A percentile compares a stretch with the other conserved stretches of the same genome.
phyloP scores from a whole-genome alignment of 2,329 filamentous ascomycete genomes.

The Fusarium marasasianum region DNA sequence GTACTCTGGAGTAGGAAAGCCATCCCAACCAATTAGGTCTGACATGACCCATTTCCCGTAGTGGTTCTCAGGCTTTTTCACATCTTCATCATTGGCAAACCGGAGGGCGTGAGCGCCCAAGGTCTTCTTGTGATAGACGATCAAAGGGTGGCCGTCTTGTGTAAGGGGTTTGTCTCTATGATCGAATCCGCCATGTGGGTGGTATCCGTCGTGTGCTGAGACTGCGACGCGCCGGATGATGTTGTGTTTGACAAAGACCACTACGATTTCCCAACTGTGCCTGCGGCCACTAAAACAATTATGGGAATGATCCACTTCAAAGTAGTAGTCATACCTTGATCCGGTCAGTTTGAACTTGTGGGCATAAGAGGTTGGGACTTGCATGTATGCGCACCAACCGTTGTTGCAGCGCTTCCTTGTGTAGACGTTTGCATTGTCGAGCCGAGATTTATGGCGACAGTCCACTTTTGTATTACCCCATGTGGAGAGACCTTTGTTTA shows the following conservation, averaged over 20 bases:
- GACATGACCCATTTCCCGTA: background rate
- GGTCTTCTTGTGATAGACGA: background rate
- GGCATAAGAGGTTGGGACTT: background rate
- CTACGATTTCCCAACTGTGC: background rate
- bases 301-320: background rate
- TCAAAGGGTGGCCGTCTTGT: background rate
- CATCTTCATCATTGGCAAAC: rapidly evolving
- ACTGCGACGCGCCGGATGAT: background rate
- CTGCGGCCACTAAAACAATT: background rate
- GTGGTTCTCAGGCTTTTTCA: background rate
- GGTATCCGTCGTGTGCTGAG: background rate
- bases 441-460: background rate
- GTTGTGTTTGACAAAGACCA: background rate
- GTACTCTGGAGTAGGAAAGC: background rate
- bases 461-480: too few species aligned
- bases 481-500: background rate
- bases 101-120: background rate
- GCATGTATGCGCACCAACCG: background rate
- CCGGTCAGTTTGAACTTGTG: background rate
- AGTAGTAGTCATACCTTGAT: background rate
- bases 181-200: too few species aligned
- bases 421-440: background rate
- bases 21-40: background rate
- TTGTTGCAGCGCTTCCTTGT: conserved; percentile 5
- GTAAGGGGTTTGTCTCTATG: background rate